Percentiles rank a stretch among this genome's conserved stretches.
These are phyloP conservation scores for Tilletia setariae DNA, from an alignment of 1,284 basidiomycete species.

Conservation along the genomic window DNA sequence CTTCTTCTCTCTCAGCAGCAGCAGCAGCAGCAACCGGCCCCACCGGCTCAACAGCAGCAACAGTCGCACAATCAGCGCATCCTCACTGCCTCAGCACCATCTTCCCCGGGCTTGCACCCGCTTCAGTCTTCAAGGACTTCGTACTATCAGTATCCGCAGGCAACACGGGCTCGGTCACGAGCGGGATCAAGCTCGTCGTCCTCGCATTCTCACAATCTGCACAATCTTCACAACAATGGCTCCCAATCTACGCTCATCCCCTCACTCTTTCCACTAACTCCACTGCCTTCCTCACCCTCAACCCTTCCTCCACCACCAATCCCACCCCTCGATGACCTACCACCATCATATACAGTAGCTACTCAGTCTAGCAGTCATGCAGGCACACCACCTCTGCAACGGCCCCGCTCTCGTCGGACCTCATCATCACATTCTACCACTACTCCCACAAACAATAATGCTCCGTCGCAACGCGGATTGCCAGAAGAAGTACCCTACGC, in stretches of 20 bases:
- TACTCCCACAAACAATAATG: background rate
- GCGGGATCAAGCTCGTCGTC: too few species aligned
- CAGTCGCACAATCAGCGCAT: slow-evolving; percentile 1
- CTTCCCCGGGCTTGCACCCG: slow-evolving; percentile 26
- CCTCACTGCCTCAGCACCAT: slow-evolving; percentile 4
- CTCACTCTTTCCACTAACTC: background rate
- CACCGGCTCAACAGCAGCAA: background rate
- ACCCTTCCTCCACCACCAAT: background rate
- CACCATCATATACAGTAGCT: background rate
- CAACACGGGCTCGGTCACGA: background rate
- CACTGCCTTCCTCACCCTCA: background rate
- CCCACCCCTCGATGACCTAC: background rate
- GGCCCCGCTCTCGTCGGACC: background rate
- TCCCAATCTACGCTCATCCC: background rate
- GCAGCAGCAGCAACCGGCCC: background rate
- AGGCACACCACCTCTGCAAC: background rate
- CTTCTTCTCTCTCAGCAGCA: slow-evolving; percentile 23
- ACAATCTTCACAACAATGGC: background rate
- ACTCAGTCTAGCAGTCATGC: too few species aligned
- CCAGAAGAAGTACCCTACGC: background rate
- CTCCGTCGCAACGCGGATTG: background rate
- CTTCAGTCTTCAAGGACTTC: slow-evolving; percentile 26
- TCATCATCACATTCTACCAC: background rate
- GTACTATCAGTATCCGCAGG: background rate
- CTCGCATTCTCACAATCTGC: background rate